phyloP scores from a whole-genome alignment of 805 yeast genomes.

The Vanderwaltozyma polyspora region DNA sequence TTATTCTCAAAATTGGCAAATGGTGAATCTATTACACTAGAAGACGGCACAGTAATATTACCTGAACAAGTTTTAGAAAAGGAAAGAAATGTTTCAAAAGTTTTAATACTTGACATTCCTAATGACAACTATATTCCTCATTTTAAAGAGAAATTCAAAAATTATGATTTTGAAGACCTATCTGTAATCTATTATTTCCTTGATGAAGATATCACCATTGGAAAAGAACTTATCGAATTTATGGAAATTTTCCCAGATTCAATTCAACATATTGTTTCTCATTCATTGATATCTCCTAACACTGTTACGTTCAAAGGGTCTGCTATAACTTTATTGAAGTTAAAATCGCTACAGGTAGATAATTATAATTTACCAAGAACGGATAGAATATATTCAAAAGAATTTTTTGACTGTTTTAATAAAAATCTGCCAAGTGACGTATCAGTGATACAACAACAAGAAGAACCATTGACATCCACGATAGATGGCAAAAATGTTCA shows the following conservation, averaged over 20 bases:
- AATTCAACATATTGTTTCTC: conserved; percentile 62
- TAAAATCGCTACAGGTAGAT: conserved; percentile 40
- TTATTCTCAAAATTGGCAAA: conserved; percentile 46
- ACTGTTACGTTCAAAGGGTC: conserved; percentile 47
- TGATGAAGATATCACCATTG: conserved; percentile 44
- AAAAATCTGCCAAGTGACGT: conserved; percentile 20
- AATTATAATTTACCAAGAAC: conserved; percentile 31
- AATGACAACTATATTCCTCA: conserved; percentile 28
- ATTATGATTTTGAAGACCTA: conserved; percentile 19
- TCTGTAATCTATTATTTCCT: conserved; percentile 66
- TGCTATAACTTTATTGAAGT: conserved; percentile 41
- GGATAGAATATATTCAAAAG: conserved; percentile 19
- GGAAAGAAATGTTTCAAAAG: conserved; percentile 43
- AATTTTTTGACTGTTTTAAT: conserved; percentile 25
- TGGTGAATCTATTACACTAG: conserved; percentile 47
- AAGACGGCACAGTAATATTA: conserved; percentile 44
- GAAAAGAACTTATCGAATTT: conserved; percentile 36
- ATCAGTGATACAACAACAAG: conserved; percentile 15
- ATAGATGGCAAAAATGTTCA: conserved; percentile 17
- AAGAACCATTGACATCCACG: conserved; percentile 7
- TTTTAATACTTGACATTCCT: conserved; percentile 69
- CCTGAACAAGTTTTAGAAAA: conserved; percentile 69
- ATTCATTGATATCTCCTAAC: conserved; percentile 51
- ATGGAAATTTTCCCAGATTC: conserved; percentile 34
- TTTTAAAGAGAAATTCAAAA: conserved; percentile 20